These are phyloP conservation scores for Penicillium longicatenatum DNA, from an alignment of 495 filamentous ascomycete genomes.

Conservation along the genomic window DNA sequence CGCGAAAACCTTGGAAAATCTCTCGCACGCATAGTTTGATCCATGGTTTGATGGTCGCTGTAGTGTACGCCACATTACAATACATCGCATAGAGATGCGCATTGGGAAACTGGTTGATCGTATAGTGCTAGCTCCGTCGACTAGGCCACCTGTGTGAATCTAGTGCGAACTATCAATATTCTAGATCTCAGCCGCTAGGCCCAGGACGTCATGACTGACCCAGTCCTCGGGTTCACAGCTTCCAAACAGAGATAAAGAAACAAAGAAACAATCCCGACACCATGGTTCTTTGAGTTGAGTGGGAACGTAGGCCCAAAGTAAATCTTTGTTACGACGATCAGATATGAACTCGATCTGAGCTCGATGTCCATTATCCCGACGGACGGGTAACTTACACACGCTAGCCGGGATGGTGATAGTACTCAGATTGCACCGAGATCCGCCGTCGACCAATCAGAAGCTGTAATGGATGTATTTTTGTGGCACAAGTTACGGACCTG, in stretches of 20 bases:
- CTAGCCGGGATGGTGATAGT: constrained; percentile 6
- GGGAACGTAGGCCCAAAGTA: neutral
- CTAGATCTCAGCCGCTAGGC: no score
- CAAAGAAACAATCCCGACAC: constrained; percentile 1
- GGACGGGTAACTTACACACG: constrained; percentile 30
- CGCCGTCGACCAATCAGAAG: constrained; percentile 36
- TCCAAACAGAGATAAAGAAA: neutral
- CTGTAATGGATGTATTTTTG: neutral
- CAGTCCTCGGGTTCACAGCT: neutral
- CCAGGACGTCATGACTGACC: neutral
- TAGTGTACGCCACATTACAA: neutral
- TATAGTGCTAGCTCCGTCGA: no score
- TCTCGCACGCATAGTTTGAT: no score
- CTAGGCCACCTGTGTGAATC: neutral
- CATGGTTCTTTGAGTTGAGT: neutral
- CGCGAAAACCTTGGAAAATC: no score
- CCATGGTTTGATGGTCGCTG: neutral
- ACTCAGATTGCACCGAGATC: constrained; percentile 35
- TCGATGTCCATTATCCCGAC: constrained; percentile 16
- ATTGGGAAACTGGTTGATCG: no score
- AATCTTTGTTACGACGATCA: neutral
- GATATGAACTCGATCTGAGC: neutral
- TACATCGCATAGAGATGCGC: no score
- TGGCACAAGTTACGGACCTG: neutral
- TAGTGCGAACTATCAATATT: neutral